Conservation (phyloP, 495 filamentous ascomycete genomes). For the Aspergillus campestris region DNA sequence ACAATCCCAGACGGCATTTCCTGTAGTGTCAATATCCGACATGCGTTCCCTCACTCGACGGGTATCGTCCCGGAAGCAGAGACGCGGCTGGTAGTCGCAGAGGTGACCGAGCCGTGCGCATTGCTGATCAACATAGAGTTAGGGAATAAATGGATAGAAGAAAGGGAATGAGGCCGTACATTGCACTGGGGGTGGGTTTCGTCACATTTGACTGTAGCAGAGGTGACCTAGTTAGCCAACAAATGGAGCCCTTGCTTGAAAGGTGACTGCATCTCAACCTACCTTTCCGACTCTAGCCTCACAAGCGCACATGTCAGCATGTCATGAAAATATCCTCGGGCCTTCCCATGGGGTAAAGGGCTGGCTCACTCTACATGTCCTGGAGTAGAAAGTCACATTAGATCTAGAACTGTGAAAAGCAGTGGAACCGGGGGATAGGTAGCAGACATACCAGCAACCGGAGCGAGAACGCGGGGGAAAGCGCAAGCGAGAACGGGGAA, state of each 20-base stretch:
- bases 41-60: conserved; percentile 47
- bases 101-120: conserved; percentile 47
- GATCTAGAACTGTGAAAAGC: conserved; percentile 8
- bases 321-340: not conserved
- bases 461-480: conserved; percentile 46
- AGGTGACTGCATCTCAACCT: conserved; percentile 9
- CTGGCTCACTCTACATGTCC: conserved; percentile 43
- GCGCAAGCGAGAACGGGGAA: conserved; percentile 35
- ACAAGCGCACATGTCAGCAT: conserved; percentile 10
- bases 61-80: conserved; percentile 50
- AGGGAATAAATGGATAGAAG: not conserved
- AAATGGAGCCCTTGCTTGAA: not conserved
- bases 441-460: conserved; percentile 42
- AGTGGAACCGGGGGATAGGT: conserved; percentile 5
- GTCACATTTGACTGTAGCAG: conserved; percentile 40
- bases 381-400: conserved; percentile 13
- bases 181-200: conserved; percentile 45
- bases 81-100: conserved; percentile 49
- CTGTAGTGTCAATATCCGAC: conserved; percentile 40
- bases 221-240: conserved; percentile 1
- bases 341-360: not conserved
- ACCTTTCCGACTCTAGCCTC: conserved; percentile 43
- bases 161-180: conserved; percentile 22
- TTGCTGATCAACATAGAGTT: conserved; percentile 30
- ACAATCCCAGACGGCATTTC: conserved; percentile 49